Conservation (phyloP, 768 basidiomycete genomes). For the Mycena alexandri region DNA sequence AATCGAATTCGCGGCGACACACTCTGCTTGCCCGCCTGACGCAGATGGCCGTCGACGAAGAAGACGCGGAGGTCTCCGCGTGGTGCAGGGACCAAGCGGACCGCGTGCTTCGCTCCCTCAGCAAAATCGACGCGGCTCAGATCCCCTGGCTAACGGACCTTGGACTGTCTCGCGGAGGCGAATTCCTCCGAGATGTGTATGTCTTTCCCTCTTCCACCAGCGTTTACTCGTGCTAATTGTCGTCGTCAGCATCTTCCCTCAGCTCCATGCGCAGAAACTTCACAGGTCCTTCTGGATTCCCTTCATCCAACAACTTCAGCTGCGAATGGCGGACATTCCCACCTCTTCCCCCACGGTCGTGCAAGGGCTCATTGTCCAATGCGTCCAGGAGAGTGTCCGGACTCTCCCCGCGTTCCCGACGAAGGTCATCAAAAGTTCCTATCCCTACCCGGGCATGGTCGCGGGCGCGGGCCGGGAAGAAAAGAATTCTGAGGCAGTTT, state of each 20-base stretch:
- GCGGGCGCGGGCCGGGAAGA: neutral
- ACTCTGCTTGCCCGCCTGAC: slow-evolving; percentile 21
- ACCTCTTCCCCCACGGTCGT: slow-evolving; percentile 12
- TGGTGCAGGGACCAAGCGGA: slow-evolving; percentile 29
- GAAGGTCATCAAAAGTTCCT: neutral
- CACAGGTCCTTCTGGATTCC: slow-evolving; percentile 29
- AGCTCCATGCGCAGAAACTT: slow-evolving; percentile 23
- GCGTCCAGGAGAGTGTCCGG: slow-evolving; percentile 23
- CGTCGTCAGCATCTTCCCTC: slow-evolving; percentile 28
- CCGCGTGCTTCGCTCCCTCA: slow-evolving; percentile 1
- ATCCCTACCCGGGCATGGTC: too few relatives aligned
- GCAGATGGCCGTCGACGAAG: slow-evolving; percentile 17
- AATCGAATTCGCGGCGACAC: slow-evolving; percentile 23
- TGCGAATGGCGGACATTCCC: neutral
- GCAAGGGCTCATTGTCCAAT: slow-evolving; percentile 12
- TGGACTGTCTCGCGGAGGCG: slow-evolving; percentile 5
- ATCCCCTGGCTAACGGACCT: slow-evolving; percentile 21
- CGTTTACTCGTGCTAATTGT: neutral
- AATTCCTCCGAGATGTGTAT: slow-evolving; percentile 25
- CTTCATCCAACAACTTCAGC: slow-evolving; percentile 18
- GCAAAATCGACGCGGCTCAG: slow-evolving; percentile 15
- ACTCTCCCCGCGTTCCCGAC: slow-evolving; percentile 31
- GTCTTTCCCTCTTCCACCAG: neutral
- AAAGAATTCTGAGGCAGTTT: slow-evolving; percentile 3
- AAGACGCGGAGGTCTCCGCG: slow-evolving; percentile 11